Base-by-base conservation (phyloP, 108 stramenopile genomes). In the Cafeteria roenbergensis region DNA sequence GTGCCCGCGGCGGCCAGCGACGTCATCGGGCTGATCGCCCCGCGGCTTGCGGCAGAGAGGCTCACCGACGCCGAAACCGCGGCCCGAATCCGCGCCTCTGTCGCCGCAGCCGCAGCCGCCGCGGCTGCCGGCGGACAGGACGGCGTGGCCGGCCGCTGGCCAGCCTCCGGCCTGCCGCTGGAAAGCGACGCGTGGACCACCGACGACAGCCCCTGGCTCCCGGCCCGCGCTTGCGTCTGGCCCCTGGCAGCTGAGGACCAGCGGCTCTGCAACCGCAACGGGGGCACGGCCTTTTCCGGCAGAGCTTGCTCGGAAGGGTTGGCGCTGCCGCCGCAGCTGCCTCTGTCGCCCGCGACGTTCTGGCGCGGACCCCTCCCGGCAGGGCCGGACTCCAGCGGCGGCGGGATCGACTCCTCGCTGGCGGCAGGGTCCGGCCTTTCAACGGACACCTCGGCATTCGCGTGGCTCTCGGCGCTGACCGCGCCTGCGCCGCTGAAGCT, bases 161-260 rank as follows among this genome's bases (percentile, higher is more conserved):
- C 42, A 48, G 12, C 6, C 12, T 12, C 42, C 12, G 42, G 42
- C 17, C 8, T 53, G 1, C 52, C 52, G 52, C 52, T 53, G 56
- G 4, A 30, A 17, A 1, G 1, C 1, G 32, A 1, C 27, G 29
- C 29, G 8, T 57, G 56, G 56, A 57, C 14, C 2, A 37, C 25
- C 26, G 9, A 6, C 42, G 33, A 28, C 24, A 1, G 28, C 37
- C 25, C 25, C 29, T 79, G 78, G 78, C 25, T 9, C 29, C n/a
- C 2, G n/a, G 59, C 60, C 51, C 71, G 72, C 50, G 71, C 73
- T 57, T 81, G 80, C 51, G 42, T 75, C 55, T 81, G 80, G 80
- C 80, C 77, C n/a, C 51, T 78, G 36, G 74, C 78, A 51, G 63
- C 66, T 6, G 62, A 57, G 22, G 80, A 81, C 51, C 25, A 25